Evolutionary conservation across 2,329 filamentous ascomycete genomes (phyloP).

Genomic region (Exophiala phaeomuriformis): DNA sequence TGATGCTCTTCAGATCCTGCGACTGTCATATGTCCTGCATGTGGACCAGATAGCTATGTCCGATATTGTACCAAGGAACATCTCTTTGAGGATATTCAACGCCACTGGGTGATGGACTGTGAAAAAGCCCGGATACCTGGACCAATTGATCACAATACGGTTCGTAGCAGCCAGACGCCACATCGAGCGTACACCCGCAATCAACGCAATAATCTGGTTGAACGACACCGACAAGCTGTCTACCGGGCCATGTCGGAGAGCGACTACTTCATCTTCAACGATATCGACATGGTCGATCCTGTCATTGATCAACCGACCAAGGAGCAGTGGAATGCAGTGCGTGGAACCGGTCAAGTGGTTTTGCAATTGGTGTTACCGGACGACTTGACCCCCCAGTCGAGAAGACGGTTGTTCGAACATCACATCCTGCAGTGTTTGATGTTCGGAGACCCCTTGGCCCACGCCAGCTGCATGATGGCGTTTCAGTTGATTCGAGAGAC

Average conservation of each 20-base stretch:
- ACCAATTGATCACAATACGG: slow-evolving; percentile 19
- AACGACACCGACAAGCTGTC: slow-evolving; percentile 30
- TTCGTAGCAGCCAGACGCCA: slow-evolving; percentile 11
- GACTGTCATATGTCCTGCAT: slow-evolving; percentile 35
- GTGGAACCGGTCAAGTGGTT: slow-evolving; percentile 13
- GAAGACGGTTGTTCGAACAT: slow-evolving; percentile 6
- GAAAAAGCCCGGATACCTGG: slow-evolving; percentile 8
- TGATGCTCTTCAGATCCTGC: slow-evolving; percentile 18
- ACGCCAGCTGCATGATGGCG: slow-evolving; percentile 9
- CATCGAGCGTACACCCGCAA: slow-evolving; percentile 17
- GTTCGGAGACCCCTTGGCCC: slow-evolving; percentile 5
- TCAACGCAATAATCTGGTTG: slow-evolving; percentile 30
- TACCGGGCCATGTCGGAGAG: slow-evolving; percentile 20
- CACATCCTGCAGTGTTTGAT: slow-evolving; percentile 12
- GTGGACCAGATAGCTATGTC: slow-evolving; percentile 35
- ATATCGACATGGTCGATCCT: slow-evolving; percentile 11
- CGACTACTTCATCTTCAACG: slow-evolving; percentile 24
- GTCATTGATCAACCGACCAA: slow-evolving; percentile 7
- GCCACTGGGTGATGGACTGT: slow-evolving; percentile 31
- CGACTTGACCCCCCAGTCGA: slow-evolving; percentile 4
- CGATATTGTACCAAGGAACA: slow-evolving; percentile 37
- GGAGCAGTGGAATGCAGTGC: slow-evolving; percentile 14
- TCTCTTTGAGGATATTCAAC: slow-evolving; percentile 32
- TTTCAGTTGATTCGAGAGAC: slow-evolving; percentile 14
- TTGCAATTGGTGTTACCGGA: slow-evolving; percentile 8